These are phyloP conservation scores for Chloris gayana DNA, from an alignment of 176 grass and related monocot genomes.

Conservation along the genomic window DNA sequence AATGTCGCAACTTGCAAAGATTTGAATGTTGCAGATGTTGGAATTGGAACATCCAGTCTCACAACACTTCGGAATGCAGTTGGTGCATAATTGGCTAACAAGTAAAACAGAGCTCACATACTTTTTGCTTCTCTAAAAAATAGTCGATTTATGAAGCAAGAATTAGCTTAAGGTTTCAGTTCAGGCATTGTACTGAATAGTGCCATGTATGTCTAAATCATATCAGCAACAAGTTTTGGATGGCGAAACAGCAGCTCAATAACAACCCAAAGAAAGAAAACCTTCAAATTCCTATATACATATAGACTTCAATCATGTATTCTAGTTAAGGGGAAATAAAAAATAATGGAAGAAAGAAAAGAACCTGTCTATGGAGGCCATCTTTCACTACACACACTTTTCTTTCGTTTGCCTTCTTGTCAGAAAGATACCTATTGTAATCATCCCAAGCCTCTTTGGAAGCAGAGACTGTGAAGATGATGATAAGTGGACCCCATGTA, in stretches of 20 bases:
- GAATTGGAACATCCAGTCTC: background rate
- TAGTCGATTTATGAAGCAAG: constrained; percentile 10
- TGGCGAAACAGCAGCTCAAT: background rate
- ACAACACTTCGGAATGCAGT: background rate
- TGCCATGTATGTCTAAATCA: constrained; percentile 10
- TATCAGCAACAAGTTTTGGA: background rate
- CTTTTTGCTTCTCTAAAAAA: constrained; percentile 7
- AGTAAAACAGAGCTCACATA: background rate
- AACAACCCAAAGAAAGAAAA: background rate
- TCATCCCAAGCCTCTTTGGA: constrained; percentile 98
- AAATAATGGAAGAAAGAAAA: constrained; percentile 15
- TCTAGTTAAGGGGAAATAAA: constrained; percentile 15
- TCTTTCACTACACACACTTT: constrained; percentile 79
- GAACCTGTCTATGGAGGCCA: constrained; percentile 67
- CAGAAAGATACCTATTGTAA: constrained; percentile 90
- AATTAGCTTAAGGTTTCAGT: constrained; percentile 9
- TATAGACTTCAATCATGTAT: constrained; percentile 29
- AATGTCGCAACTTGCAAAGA: background rate
- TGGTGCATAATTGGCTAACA: background rate
- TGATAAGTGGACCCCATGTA: constrained; percentile 86
- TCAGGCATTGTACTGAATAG: constrained; percentile 7
- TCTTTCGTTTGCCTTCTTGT: constrained; percentile 94
- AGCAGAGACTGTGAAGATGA: constrained; percentile 95
- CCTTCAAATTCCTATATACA: background rate
- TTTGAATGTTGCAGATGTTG: background rate